Base-by-base conservation (phyloP, 192 early-diverging fungal genomes). In the Rhizophagus sp. region DNA sequence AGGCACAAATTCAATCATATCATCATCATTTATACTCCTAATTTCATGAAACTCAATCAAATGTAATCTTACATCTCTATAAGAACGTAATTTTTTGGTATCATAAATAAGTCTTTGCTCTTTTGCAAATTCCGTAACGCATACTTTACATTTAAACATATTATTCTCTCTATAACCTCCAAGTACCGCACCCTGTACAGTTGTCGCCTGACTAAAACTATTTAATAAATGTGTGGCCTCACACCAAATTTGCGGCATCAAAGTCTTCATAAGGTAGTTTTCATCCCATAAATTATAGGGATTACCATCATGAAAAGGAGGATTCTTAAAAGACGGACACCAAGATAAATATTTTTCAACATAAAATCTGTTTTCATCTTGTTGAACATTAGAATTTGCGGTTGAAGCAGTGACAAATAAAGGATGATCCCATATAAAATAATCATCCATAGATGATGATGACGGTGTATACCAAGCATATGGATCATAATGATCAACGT, bases 221-320 rank as follows among this genome's bases (percentile, higher is more conserved):
- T 57, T 57, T 22, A 57, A 57, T 57, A 67, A 33, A 67, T 67
- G 6, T 34, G 33, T 33, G 5, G 70, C 70, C 25, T 72, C 70
- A 24, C 36, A 22, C 36, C 70, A 72, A 47, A 72, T 72, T 47
- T 8, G 30, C 17, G 70, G 70, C 24, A 72, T 72, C 24, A 72
- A 50, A 72, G 36, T 22, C 47, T 72, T 72, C n/a, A 39, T 24
- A 25, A 72, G 19, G 15, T 36, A 72, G 15, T 44, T 22, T 5
- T 72, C 36, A 49, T 72, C 47, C 70, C 70, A 72, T 50, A 50
- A 47, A 47, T 47, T 72, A 50, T 50, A 47, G 17, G 70, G 70
- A 30, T 72, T 36, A 13, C 22, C 36, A 27, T 72, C 36, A 72
- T 72, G 36, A 72, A 47, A 72, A 13, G 70, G 70, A 15, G 70